Conservation (phyloP, 176 grass and related monocot species). For the Phragmites australis region DNA sequence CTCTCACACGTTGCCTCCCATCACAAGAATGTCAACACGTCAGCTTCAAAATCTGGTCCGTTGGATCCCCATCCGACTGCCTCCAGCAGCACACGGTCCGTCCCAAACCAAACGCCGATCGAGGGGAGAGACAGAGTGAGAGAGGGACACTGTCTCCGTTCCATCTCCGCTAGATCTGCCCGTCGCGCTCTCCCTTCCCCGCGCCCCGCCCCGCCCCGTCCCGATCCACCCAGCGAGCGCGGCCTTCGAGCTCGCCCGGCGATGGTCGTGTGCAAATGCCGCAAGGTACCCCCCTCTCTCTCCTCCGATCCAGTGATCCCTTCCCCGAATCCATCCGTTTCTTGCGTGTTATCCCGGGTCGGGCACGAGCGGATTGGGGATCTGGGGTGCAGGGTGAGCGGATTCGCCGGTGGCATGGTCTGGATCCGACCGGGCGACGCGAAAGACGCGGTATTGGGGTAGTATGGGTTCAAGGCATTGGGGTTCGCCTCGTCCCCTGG, state of each 20-base stretch:
- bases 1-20: no score
- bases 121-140: neutral
- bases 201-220: neutral
- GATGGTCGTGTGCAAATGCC: conserved; percentile 99
- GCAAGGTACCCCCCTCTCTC: conserved; percentile 63
- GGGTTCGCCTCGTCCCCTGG: neutral
- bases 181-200: neutral
- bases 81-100: neutral
- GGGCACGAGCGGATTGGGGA: conserved; percentile 15
- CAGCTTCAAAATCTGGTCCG: neutral
- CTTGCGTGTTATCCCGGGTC: neutral
- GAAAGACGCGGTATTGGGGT: neutral
- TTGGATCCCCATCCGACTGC: neutral
- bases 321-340: conserved; percentile 2
- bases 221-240: conserved; percentile 9
- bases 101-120: neutral
- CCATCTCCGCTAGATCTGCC: conserved; percentile 25
- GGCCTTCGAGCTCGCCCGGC: conserved; percentile 19
- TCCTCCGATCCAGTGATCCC: conserved; percentile 5
- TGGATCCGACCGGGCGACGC: neutral
- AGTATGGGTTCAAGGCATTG: neutral
- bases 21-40: neutral
- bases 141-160: neutral
- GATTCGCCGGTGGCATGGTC: neutral
- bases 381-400: conserved; percentile 6